These are phyloP conservation scores for Camellia oleifera DNA, from an alignment of 179 eudicot species.

Conservation along the genomic window DNA sequence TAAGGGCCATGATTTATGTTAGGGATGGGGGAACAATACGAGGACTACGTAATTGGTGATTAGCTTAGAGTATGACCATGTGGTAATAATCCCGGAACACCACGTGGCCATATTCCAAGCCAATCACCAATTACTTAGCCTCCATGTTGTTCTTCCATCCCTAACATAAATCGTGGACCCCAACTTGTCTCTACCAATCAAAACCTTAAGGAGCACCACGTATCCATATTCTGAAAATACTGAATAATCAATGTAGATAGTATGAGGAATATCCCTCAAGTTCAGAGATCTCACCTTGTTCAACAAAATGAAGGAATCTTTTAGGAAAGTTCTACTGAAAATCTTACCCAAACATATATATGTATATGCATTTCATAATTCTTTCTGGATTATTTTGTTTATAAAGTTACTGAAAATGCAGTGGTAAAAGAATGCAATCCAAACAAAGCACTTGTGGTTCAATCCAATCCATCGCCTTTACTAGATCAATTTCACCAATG, in stretches of 20 bases:
- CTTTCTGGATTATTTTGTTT: not conserved
- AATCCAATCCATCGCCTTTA: not conserved
- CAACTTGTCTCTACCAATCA: too few relatives aligned
- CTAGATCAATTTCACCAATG: not conserved
- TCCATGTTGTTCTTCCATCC: too few relatives aligned
- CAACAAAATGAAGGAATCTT: not conserved
- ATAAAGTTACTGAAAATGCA: not conserved
- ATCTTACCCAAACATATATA: not conserved
- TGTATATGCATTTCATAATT: not conserved
- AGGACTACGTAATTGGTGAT: too few relatives aligned
- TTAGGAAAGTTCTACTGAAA: not conserved
- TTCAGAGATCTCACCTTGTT: not conserved
- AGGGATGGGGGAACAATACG: too few relatives aligned
- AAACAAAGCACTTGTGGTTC: not conserved
- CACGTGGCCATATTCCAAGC: too few relatives aligned
- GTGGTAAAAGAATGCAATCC: not conserved
- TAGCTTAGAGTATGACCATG: too few relatives aligned
- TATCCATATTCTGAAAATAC: not conserved
- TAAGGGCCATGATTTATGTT: too few relatives aligned
- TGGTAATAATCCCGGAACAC: too few relatives aligned
- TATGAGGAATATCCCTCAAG: not conserved
- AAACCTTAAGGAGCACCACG: too few relatives aligned
- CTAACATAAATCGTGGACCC: too few relatives aligned
- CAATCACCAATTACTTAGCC: too few relatives aligned
- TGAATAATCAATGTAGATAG: too few relatives aligned